Conservation (phyloP, 306 rosid species). For the Medicago ruthenica region DNA sequence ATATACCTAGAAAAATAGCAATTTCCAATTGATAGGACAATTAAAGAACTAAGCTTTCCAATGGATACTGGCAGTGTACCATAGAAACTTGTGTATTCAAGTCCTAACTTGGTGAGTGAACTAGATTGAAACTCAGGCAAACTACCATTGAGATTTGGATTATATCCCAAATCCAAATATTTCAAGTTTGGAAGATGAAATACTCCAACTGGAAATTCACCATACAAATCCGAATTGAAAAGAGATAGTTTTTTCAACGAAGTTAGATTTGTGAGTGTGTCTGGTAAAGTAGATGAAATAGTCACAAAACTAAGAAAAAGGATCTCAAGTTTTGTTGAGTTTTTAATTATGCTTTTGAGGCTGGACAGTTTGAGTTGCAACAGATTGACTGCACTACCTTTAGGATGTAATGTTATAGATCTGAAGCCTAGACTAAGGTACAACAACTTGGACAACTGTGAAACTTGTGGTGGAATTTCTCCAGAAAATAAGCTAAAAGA, state of each 20-base stretch:
- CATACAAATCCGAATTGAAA: not conserved
- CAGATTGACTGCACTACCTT: not conserved
- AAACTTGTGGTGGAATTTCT: constrained; percentile 35
- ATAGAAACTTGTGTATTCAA: constrained; percentile 6
- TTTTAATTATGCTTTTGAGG: constrained; percentile 40
- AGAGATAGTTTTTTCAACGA: constrained; percentile 11
- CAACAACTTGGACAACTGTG: constrained; percentile 29
- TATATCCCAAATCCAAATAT: fast-evolving
- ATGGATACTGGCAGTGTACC: constrained; percentile 44
- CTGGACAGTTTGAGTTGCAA: constrained; percentile 12
- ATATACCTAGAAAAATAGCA: constrained; percentile 25
- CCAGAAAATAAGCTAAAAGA: not conserved
- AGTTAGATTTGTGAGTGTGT: constrained; percentile 34
- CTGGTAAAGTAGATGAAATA: constrained; percentile 36
- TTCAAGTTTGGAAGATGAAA: constrained; percentile 45
- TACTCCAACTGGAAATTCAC: constrained; percentile 36
- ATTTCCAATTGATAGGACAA: not conserved
- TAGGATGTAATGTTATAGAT: not conserved
- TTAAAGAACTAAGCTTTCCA: constrained; percentile 44
- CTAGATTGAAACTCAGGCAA: constrained; percentile 44
- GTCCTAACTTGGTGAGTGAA: not conserved
- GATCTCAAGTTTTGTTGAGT: constrained; percentile 22
- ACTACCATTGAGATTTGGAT: constrained; percentile 36
- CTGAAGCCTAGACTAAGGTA: not conserved
- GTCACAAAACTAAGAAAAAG: constrained; percentile 9